A percentile compares a stretch with the other conserved stretches of the same genome.
Evolutionary conservation across 2,329 filamentous ascomycete genomes (phyloP).

Genomic region (Rugonectria rugulosa): DNA sequence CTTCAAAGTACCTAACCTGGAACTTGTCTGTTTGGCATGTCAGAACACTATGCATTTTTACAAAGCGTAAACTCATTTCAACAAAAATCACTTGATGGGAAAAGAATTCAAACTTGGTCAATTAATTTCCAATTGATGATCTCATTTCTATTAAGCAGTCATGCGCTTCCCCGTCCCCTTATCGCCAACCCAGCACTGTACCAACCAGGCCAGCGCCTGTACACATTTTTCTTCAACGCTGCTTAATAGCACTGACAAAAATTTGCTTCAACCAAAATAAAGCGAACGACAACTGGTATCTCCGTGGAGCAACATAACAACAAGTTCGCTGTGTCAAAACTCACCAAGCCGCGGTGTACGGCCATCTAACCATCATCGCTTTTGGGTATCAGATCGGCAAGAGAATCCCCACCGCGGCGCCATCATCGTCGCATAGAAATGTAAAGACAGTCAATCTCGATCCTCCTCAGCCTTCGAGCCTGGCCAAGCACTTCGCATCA

Average conservation of each 20-base stretch:
- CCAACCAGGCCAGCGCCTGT: slow-evolving; percentile 24
- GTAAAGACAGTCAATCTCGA: slow-evolving; percentile 33
- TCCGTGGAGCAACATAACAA: slow-evolving; percentile 19
- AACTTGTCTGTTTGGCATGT: no score
- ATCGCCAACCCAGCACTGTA: slow-evolving; percentile 26
- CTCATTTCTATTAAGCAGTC: slow-evolving; percentile 37
- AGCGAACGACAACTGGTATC: slow-evolving; percentile 25
- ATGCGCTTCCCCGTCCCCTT: slow-evolving; percentile 27
- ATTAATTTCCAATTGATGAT: slow-evolving; percentile 26
- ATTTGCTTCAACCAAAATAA: slow-evolving; percentile 28
- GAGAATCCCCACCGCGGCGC: slow-evolving; percentile 37
- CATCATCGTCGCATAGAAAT: slow-evolving; percentile 33
- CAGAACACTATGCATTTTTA: no score
- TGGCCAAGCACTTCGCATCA: neutral
- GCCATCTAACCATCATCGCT: slow-evolving; percentile 36
- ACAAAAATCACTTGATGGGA: no score
- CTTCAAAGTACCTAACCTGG: no score
- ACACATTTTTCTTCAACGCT: slow-evolving; percentile 32
- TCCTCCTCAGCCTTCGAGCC: neutral
- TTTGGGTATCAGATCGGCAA: slow-evolving; percentile 42
- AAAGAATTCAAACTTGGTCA: no score
- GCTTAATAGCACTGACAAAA: slow-evolving; percentile 28
- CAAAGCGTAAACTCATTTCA: no score
- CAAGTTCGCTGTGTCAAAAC: slow-evolving; percentile 29
- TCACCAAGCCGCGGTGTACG: slow-evolving; percentile 32